These are phyloP conservation scores for Pseudomassariella vexata DNA, from an alignment of 2,329 filamentous ascomycete genomes.

Conservation along the genomic window DNA sequence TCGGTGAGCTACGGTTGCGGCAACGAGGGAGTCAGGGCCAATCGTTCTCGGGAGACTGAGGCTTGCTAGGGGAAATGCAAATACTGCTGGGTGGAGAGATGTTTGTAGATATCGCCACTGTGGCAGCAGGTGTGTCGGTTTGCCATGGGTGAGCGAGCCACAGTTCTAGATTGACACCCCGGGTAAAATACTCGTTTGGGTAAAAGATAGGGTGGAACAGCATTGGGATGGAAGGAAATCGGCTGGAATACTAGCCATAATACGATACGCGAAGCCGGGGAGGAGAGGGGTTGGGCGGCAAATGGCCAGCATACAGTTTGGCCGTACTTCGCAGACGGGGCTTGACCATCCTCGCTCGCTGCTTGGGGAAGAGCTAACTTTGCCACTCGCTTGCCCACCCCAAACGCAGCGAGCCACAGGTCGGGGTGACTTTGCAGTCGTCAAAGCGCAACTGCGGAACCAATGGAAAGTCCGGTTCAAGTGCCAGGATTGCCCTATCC, in stretches of 20 bases:
- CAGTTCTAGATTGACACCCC: constrained; percentile 4
- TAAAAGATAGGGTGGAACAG: background rate
- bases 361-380: too few species aligned
- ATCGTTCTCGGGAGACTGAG: background rate
- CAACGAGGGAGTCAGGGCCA: background rate
- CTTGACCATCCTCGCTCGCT: too few species aligned
- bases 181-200: background rate
- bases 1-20: background rate
- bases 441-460: constrained; percentile 1
- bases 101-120: constrained; percentile 1
- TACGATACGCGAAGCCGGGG: background rate
- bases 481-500: constrained; percentile 3
- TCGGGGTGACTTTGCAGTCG: constrained; percentile 3
- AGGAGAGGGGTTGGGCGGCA: background rate
- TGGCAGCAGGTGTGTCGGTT: background rate
- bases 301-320: constrained; percentile 1
- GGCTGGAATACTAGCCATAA: constrained; percentile 3
- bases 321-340: background rate
- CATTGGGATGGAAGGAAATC: background rate
- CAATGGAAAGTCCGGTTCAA: constrained; percentile 1
- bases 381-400: constrained; percentile 5
- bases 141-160: constrained; percentile 1
- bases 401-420: constrained; percentile 1
- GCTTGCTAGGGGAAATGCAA: background rate
- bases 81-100: background rate